Evolutionary conservation across 768 basidiomycete genomes (phyloP), one percentile per base, ranked within the genome.

Genomic region (Lactarius indigo): DNA sequence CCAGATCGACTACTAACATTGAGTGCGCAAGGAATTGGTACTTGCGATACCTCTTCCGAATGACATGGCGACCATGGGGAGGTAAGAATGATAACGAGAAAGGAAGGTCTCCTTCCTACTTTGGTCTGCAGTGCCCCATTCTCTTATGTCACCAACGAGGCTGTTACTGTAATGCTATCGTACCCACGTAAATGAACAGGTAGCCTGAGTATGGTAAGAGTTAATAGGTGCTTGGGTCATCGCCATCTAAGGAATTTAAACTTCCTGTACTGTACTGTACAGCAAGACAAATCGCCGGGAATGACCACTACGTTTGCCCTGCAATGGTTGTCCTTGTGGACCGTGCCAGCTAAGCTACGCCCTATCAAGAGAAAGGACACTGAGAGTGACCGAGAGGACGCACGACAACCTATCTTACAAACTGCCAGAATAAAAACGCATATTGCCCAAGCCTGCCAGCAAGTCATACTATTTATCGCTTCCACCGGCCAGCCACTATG

Each of bases 1-100:
- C 97, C 64, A 98, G 85, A 79, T 98, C 98, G 67, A 98, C 89
- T 68, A 98, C 82, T 44, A 91, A 85, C 52, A 98, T 85, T 78
- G 47, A 98, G 85, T 2, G 94, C 96, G 86, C 87, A 73, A 96
- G 90, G 20, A 98, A 88, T 65, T 94, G 92, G 71, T 91, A 79
- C 79, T 94, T 94, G 54, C 92, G 91, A 68, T 88, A 85, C 77
- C n/a, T n/a, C n/a, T n/a, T n/a, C n/a, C n/a, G 71, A 94, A 94
- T 18, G 92, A 90, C 92, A 94, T 92, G 60, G 5, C 12, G 47
- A 57, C 35, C 15, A 23, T 50, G 47, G n/a, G 3, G 7, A 20
- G 47, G 44, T 26, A 52, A 9, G 23, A 15, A 52, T 6, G 15
- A 26, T 17, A n/a, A 37, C 62, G 28, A 64, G 66, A 64, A 64